Evolutionary conservation across 1,139 yeast genomes (phyloP).

Genomic region (Kodamaea sp.): DNA sequence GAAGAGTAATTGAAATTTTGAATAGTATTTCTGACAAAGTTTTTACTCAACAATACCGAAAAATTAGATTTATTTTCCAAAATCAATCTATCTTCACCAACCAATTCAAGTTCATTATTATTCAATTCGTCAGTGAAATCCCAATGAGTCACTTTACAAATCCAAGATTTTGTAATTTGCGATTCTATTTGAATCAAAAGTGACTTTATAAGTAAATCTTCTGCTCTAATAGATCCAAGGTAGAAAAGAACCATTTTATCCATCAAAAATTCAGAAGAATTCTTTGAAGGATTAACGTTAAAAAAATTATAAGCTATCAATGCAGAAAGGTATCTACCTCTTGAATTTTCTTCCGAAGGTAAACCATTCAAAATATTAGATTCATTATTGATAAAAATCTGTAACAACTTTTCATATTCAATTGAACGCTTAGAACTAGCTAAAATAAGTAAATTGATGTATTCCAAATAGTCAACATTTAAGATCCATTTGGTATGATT

Average conservation of each 20-base stretch:
- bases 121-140: constrained; percentile 49
- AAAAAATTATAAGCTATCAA: constrained; percentile 45
- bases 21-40: constrained; percentile 48
- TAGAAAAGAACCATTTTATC: constrained; percentile 50
- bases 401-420: constrained; percentile 55
- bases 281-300: constrained; percentile 41
- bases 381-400: constrained; percentile 57
- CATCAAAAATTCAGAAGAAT: constrained; percentile 46
- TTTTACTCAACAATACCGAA: constrained; percentile 53
- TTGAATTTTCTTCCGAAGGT: constrained; percentile 19
- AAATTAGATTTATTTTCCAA: constrained; percentile 45
- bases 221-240: constrained; percentile 56
- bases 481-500: constrained; percentile 45
- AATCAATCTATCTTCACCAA: constrained; percentile 45
- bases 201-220: constrained; percentile 59
- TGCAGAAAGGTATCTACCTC: constrained; percentile 39
- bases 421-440: constrained; percentile 35
- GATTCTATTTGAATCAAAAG: constrained; percentile 58
- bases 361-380: constrained; percentile 24
- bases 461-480: constrained; percentile 35
- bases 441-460: constrained; percentile 37
- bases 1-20: constrained; percentile 15
- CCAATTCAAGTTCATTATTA: constrained; percentile 39
- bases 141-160: constrained; percentile 59
- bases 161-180: constrained; percentile 51